phyloP scores from a whole-genome alignment of 805 yeast genomes.

The Saturnispora dispora region DNA sequence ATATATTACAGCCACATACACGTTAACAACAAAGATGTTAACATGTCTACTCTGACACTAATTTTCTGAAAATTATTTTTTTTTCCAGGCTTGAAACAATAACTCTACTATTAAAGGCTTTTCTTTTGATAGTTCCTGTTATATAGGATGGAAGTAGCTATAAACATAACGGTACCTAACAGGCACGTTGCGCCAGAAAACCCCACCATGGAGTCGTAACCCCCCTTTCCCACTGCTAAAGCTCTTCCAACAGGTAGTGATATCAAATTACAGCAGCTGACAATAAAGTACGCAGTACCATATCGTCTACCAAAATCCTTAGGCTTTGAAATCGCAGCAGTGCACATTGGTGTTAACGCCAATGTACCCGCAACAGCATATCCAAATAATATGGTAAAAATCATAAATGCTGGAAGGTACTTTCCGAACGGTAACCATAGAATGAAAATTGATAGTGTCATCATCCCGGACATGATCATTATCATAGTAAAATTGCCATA shows the following conservation, averaged over 20 bases:
- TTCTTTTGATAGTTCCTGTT: neutral
- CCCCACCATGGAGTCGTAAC: conserved; percentile 25
- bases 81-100: no score
- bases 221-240: conserved; percentile 23
- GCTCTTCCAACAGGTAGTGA: conserved; percentile 38
- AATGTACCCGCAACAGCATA: conserved; percentile 54
- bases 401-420: conserved; percentile 33
- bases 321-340: conserved; percentile 56
- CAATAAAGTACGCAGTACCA: conserved; percentile 54
- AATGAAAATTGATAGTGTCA: conserved; percentile 36
- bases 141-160: neutral
- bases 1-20: neutral
- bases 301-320: conserved; percentile 60
- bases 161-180: conserved; percentile 17
- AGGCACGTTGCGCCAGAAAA: conserved; percentile 27
- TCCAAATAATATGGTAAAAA: conserved; percentile 48
- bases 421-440: conserved; percentile 59
- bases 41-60: no score
- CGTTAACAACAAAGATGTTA: neutral
- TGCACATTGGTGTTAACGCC: conserved; percentile 58
- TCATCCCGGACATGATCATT: conserved; percentile 31
- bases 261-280: conserved; percentile 35
- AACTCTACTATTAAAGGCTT: neutral
- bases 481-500: conserved; percentile 38
- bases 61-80: no score